Evolutionary conservation across 352 stramenopile species (phyloP).

Genomic region (Globisporangium camurandrum): DNA sequence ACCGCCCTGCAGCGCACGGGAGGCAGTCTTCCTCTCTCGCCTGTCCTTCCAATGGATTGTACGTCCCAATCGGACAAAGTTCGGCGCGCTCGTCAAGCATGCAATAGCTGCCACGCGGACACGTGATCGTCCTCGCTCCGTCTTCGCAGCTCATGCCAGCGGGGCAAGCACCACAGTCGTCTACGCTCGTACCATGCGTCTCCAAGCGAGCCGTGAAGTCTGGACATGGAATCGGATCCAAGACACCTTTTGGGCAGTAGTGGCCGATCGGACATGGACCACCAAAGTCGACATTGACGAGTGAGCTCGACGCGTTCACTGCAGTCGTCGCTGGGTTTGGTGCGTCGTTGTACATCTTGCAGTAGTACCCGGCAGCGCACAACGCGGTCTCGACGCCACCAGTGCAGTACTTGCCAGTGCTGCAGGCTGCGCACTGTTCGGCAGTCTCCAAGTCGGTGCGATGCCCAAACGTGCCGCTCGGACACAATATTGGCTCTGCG

Average conservation of each 20-base stretch:
- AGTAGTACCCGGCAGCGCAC: conserved; percentile 83
- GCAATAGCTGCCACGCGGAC: conserved; percentile 58
- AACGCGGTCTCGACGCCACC: conserved; percentile 59
- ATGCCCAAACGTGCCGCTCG: conserved; percentile 71
- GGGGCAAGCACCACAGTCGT: conserved; percentile 74
- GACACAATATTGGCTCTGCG: conserved; percentile 49
- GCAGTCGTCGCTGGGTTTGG: conserved; percentile 38
- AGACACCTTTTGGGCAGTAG: conserved; percentile 64
- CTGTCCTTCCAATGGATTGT: conserved; percentile 35
- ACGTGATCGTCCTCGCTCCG: conserved; percentile 52
- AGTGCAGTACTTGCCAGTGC: conserved; percentile 69
- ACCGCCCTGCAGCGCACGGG: conserved; percentile 51
- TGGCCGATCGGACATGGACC: conserved; percentile 67
- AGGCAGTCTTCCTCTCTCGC: conserved; percentile 41
- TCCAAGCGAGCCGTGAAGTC: conserved; percentile 47
- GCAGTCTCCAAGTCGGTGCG: conserved; percentile 31
- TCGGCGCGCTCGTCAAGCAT: conserved; percentile 31
- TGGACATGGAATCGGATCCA: conserved; percentile 64
- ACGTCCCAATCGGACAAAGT: conserved; percentile 52
- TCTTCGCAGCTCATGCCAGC: conserved; percentile 81
- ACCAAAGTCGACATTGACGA: conserved; percentile 46
- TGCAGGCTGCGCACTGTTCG: conserved; percentile 57
- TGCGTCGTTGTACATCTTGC: conserved; percentile 50
- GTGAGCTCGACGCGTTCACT: not conserved
- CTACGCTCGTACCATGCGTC: conserved; percentile 33